phyloP scores from a whole-genome alignment of 768 basidiomycete genomes.

The Mycena maculata region DNA sequence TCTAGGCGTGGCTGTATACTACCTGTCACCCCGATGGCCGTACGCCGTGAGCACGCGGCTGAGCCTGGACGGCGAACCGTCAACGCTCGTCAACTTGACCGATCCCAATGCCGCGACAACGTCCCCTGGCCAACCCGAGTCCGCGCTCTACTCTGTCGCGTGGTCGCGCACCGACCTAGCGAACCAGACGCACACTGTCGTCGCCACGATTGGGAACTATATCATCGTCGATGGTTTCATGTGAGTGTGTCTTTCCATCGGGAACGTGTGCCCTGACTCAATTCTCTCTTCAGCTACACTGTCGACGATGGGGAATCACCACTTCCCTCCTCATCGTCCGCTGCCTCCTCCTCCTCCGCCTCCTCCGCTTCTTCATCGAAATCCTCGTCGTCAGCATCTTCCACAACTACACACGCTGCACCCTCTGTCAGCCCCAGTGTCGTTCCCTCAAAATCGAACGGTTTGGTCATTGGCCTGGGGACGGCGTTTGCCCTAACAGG shows the following conservation, averaged over 20 bases:
- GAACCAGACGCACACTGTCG: constrained; percentile 21
- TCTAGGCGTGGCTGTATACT: constrained; percentile 30
- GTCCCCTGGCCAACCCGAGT: constrained; percentile 7
- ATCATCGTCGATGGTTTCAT: constrained; percentile 30
- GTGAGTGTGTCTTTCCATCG: not conserved
- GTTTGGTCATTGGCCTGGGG: constrained; percentile 17
- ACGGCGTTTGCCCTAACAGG: constrained; percentile 7
- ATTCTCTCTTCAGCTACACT: constrained; percentile 3
- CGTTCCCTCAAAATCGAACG: not conserved
- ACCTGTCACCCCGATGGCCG: constrained; percentile 29
- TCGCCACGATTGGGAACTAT: constrained; percentile 21
- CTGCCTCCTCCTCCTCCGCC: not conserved
- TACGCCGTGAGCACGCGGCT: constrained; percentile 26
- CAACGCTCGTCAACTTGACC: constrained; percentile 22
- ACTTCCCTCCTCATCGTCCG: not conserved
- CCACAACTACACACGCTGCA: not conserved
- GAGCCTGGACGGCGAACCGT: constrained; percentile 13
- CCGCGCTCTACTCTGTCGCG: constrained; percentile 6
- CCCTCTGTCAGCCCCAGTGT: constrained; percentile 9
- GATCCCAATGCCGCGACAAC: constrained; percentile 13
- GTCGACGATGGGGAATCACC: constrained; percentile 1
- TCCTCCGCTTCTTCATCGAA: not conserved
- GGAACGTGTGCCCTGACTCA: not conserved
- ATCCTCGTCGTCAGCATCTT: not conserved
- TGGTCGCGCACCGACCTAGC: constrained; percentile 20